phyloP scores from a whole-genome alignment of 768 basidiomycete species.

The Kwoniella heveanensis region DNA sequence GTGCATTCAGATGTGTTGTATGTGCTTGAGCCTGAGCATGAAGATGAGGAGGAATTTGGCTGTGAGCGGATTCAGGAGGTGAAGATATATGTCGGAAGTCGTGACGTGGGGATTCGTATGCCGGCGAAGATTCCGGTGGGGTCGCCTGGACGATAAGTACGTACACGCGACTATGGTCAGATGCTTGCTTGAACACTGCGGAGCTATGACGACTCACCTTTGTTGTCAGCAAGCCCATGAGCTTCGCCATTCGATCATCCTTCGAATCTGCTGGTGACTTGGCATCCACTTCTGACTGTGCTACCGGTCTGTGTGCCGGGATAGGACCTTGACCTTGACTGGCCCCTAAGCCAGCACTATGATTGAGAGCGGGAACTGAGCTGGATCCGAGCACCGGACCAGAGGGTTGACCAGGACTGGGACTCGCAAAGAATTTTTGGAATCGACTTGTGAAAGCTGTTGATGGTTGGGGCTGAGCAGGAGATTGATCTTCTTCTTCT shows the following conservation, averaged over 20 bases:
- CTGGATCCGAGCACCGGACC: background rate
- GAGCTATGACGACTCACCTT: conserved; percentile 26
- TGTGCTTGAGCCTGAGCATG: background rate
- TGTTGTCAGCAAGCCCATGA: conserved; percentile 34
- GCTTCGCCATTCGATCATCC: conserved; percentile 34
- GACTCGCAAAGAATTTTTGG: conserved; percentile 42
- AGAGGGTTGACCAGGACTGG: conserved; percentile 1
- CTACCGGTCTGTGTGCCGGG: background rate
- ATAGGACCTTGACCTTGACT: background rate
- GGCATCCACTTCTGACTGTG: background rate
- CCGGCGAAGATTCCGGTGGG: conserved; percentile 4
- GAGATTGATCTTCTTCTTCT: background rate
- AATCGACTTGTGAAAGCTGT: conserved; percentile 42
- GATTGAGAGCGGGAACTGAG: background rate
- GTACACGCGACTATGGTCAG: too few relatives aligned
- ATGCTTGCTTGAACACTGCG: too few relatives aligned
- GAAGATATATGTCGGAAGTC: conserved; percentile 16
- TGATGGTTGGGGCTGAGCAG: conserved; percentile 7
- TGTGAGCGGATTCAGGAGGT: background rate
- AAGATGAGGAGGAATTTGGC: background rate
- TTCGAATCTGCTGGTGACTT: conserved; percentile 12
- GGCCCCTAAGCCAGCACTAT: background rate
- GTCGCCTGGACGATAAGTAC: background rate
- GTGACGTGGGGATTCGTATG: conserved; percentile 1
- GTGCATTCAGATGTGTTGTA: background rate